Conservation (phyloP, 108 stramenopile genomes). For the Cyclostephanos invisitatus region DNA sequence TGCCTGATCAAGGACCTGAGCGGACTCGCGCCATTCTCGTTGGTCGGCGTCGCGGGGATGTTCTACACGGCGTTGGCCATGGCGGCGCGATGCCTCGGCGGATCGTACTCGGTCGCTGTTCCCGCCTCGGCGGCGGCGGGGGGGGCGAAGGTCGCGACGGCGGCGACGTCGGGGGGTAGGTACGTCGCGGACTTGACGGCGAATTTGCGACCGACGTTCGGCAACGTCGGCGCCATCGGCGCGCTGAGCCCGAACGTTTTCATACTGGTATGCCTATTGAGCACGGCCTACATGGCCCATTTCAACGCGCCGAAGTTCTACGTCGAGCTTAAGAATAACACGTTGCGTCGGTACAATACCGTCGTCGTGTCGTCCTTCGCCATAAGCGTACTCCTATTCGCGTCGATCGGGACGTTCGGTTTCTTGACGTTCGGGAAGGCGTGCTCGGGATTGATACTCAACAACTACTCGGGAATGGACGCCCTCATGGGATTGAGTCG, state of each 20-base stretch:
- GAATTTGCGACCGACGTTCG: constrained; percentile 48
- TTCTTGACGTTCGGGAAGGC: constrained; percentile 89
- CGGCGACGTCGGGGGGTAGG: constrained; percentile 46
- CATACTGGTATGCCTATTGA: constrained; percentile 79
- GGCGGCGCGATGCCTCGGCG: constrained; percentile 68
- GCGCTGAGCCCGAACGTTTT: constrained; percentile 66
- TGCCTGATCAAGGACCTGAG: constrained; percentile 84
- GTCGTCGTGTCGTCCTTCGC: constrained; percentile 79
- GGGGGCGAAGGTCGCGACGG: constrained; percentile 39
- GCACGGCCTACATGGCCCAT: constrained; percentile 91
- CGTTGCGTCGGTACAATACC: constrained; percentile 70
- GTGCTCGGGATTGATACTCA: constrained; percentile 80
- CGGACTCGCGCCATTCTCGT: constrained; percentile 80
- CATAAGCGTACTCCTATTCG: constrained; percentile 59
- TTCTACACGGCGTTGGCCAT: constrained; percentile 78
- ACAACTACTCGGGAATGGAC: constrained; percentile 86
- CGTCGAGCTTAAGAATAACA: constrained; percentile 85
- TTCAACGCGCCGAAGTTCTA: constrained; percentile 96
- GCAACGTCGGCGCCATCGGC: constrained; percentile 46
- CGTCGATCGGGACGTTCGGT: constrained; percentile 63
- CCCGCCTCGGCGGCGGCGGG: constrained; percentile 49
- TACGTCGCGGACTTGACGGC: constrained; percentile 47
- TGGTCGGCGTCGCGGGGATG: constrained; percentile 89
- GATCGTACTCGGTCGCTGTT: constrained; percentile 60
- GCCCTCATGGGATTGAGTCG: constrained; percentile 69